A percentile compares a stretch with the other conserved stretches of the same genome.
phyloP scores from a whole-genome alignment of 192 early-diverging fungal species.

The Pecoramyces ruminantium region DNA sequence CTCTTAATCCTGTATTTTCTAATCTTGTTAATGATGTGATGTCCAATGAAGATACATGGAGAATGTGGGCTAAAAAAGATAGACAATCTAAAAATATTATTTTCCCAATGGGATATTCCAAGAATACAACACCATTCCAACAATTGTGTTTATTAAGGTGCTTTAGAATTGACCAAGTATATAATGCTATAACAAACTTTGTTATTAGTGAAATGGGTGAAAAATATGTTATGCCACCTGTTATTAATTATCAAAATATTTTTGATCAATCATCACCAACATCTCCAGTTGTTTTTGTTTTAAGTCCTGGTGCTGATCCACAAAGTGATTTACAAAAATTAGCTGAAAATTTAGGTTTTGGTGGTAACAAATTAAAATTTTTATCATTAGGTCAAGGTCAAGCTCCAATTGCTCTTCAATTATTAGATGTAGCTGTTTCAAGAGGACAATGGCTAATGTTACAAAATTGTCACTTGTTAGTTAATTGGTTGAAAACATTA shows the following conservation, averaged over 20 bases:
- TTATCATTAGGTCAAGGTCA: constrained; percentile 44
- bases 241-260: constrained; percentile 44
- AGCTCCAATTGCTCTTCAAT: constrained; percentile 37
- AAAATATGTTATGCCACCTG: constrained; percentile 49
- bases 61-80: constrained; percentile 16
- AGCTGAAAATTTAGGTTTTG: constrained; percentile 36
- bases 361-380: constrained; percentile 37
- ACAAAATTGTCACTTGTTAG: constrained; percentile 41
- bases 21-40: constrained; percentile 18
- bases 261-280: constrained; percentile 44
- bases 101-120: constrained; percentile 32
- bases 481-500: constrained; percentile 28
- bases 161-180: constrained; percentile 37
- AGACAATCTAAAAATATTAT: constrained; percentile 13
- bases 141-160: constrained; percentile 35
- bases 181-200: constrained; percentile 42
- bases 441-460: constrained; percentile 47
- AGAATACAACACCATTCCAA: constrained; percentile 28
- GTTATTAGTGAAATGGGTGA: constrained; percentile 44
- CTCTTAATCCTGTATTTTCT: constrained; percentile 22
- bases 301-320: constrained; percentile 42
- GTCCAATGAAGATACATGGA: constrained; percentile 24
- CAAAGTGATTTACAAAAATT: constrained; percentile 44
- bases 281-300: constrained; percentile 36
- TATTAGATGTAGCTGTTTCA: constrained; percentile 38